Percentiles rank a stretch among this genome's conserved stretches.
phyloP scores from a whole-genome alignment of 805 yeast genomes.

The Metschnikowia arizonensis region DNA sequence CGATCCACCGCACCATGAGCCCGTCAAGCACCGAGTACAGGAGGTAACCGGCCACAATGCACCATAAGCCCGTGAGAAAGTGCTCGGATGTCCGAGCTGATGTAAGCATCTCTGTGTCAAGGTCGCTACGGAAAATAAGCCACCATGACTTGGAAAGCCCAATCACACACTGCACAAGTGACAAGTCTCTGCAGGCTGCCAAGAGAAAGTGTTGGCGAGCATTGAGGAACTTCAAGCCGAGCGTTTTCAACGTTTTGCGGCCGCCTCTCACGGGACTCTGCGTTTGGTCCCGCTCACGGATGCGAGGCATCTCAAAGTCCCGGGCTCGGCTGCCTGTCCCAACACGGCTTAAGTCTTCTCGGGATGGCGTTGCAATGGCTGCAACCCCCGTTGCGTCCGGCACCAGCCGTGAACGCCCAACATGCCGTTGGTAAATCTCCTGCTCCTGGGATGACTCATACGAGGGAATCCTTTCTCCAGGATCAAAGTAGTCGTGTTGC shows the following conservation, averaged over 20 bases:
- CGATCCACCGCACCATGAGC: constrained; percentile 89
- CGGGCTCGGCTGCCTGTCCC: constrained; percentile 2
- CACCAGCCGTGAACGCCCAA: constrained; percentile 6
- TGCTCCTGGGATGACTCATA: constrained; percentile 40
- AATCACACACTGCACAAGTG: constrained; percentile 61
- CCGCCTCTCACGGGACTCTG: constrained; percentile 16
- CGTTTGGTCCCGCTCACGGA: constrained; percentile 10
- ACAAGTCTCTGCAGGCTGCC: constrained; percentile 75
- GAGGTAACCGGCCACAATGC: constrained; percentile 79
- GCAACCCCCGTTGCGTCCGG: constrained; percentile 1
- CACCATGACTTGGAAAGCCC: constrained; percentile 49
- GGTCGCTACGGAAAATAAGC: constrained; percentile 21
- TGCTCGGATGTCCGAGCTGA: constrained; percentile 73
- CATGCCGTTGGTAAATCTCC: constrained; percentile 11
- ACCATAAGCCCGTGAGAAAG: constrained; percentile 86
- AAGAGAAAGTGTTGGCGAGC: constrained; percentile 73
- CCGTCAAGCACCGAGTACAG: constrained; percentile 85
- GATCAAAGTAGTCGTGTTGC: constrained; percentile 21
- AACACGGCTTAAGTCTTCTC: background rate
- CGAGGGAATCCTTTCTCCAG: constrained; percentile 37
- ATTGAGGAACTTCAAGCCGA: constrained; percentile 68
- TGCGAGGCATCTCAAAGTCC: constrained; percentile 8
- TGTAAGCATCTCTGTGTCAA: constrained; percentile 30
- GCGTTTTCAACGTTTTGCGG: constrained; percentile 40
- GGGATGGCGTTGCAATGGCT: background rate